Percentiles rank a stretch among this genome's conserved stretches.
Conservation (phyloP, 176 grass and related monocot species). For the Avena sativa region DNA sequence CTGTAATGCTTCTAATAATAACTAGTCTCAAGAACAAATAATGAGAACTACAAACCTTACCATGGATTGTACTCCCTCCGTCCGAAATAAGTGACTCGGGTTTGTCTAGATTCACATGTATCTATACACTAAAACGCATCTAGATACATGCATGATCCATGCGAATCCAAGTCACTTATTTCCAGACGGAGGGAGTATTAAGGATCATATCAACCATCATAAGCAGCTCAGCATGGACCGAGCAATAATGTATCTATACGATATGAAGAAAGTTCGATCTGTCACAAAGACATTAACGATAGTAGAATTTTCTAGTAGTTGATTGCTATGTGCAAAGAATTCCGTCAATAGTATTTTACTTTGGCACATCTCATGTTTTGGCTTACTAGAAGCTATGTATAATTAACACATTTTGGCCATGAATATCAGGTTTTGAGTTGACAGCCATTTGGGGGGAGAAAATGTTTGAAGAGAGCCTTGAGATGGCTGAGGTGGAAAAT, state of each 20-base stretch:
- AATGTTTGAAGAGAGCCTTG: conserved; percentile 86
- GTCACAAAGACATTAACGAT: background rate
- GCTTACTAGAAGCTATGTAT: conserved; percentile 4
- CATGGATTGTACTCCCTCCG: conserved; percentile 4
- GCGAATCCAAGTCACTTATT: too few species aligned
- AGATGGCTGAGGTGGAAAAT: conserved; percentile 99
- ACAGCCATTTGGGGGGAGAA: conserved; percentile 75
- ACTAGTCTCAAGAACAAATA: conserved; percentile 3
- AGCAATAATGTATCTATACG: conserved; percentile 7
- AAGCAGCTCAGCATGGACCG: conserved; percentile 8
- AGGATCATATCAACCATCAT: background rate
- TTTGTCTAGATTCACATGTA: too few species aligned
- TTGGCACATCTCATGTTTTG: conserved; percentile 25
- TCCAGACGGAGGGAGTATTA: background rate
- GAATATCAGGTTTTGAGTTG: conserved; percentile 78
- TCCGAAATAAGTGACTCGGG: too few species aligned
- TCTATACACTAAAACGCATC: too few species aligned
- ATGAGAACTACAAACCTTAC: background rate
- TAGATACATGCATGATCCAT: too few species aligned
- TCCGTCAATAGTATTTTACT: conserved; percentile 15
- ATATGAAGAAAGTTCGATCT: conserved; percentile 21
- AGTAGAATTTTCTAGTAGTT: background rate
- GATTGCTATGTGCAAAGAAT: conserved; percentile 26
- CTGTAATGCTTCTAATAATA: conserved; percentile 1
- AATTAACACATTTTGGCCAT: conserved; percentile 25